phyloP scores from a whole-genome alignment of 2,329 filamentous ascomycete genomes.

The Hymenoscyphus scutula region DNA sequence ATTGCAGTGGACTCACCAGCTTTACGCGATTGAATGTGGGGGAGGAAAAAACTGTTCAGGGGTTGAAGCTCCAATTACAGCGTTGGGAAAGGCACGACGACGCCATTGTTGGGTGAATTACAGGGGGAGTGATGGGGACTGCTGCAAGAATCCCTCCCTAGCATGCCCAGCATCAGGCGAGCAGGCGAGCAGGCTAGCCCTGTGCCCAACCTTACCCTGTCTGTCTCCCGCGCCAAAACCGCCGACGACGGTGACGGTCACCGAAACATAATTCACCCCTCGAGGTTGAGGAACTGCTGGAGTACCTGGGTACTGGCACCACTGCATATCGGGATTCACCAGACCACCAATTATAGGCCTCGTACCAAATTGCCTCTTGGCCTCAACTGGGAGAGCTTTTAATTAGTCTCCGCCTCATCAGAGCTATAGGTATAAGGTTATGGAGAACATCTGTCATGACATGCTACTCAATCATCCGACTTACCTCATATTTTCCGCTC shows the following conservation, averaged over 20 bases:
- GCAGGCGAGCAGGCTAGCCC: neutral
- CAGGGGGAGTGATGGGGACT: neutral
- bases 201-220: neutral
- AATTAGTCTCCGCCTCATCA: neutral
- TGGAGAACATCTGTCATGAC: neutral
- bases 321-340: neutral
- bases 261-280: neutral
- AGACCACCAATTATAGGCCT: neutral
- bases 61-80: neutral
- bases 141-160: neutral
- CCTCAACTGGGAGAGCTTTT: neutral
- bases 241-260: constrained; percentile 1
- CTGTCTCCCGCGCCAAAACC: neutral
- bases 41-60: neutral
- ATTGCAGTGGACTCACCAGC: neutral
- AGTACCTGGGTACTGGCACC: no score
- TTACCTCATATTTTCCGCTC: neutral
- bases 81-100: neutral
- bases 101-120: neutral
- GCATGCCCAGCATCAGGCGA: no score
- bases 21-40: neutral
- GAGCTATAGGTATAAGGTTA: no score
- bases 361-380: neutral
- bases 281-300: neutral
- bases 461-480: neutral